Base-by-base conservation (phyloP, 345 rosid species). In the Punica granatum region DNA sequence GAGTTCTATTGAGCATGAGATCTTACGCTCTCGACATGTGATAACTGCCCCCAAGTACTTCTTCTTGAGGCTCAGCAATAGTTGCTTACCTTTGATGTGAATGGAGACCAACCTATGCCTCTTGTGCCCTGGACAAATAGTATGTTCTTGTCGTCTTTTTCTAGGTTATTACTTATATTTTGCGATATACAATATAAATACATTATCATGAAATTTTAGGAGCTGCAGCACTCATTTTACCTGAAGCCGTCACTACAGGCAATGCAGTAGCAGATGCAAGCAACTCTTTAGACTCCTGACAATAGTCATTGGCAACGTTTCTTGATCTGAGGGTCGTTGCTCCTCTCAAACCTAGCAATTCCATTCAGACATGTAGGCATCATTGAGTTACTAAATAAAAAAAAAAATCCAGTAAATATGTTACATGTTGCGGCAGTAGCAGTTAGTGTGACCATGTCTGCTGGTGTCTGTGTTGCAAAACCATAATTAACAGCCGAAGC, bases 381-480 rank as follows among this genome's bases (percentile, higher is more conserved):
- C 34, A 26, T 31, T 32, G 18, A 33, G 32, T 3, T 37, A 7
- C 26, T 63, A 32, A n/a, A 63, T 11, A 63, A 63, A 63, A 1
- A 0, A 35, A 39, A 4, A 8, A 23, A 23, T 30, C 34, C 28
- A 7, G 19, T 26, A 15, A 42, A 37, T 49, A 33, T 41, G 13
- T 71, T 66, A 72, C 70, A 72, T 9, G 74, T 72, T 23, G 74
- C 74, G 23, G 74, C 70, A 51, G 69, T 60, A 58, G 69, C 74
- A 33, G 74, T 72, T 44, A 72, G 70, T 32, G 74, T 66, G 36
- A 59, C 48, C 36, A 72, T 72, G 63, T 72, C 74, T 19, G 59
- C 74, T 18, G 69, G 70, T 37, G 69, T 60, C 41, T 58, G 74
- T 60, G 69, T 60, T 3, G 70, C 66, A 43, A 72, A 72, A 23